Base-by-base conservation (phyloP, 371 early-diverging fungal species). In the Circinella umbellata region DNA sequence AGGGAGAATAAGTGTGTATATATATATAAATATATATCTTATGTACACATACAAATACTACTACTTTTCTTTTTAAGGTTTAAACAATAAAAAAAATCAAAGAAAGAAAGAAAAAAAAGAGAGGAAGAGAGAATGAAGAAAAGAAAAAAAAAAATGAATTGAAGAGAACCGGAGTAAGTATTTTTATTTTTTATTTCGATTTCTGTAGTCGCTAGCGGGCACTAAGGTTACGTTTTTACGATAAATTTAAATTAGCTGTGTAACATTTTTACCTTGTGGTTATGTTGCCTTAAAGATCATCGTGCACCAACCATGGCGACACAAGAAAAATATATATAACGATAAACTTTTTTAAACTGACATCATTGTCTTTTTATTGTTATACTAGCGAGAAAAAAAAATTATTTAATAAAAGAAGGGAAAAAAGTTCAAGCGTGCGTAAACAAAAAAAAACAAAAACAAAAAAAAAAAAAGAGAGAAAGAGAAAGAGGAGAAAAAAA, bases 81-180 rank as follows among this genome's bases (percentile, higher is more conserved):
- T 34, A 27, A 5, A 27, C 15, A 57, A 34, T 5, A 57, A 57
- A 27, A 4, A 34, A 27, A 57, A 34, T n/a, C n/a, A 27, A 27
- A 27, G 27, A 27, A 27, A 27, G 27, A 27, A 27, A 27, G 2
- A 27, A 27, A 27, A 27, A 27, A 27, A 27, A 27, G 27, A 27
- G 27, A 27, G 27, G 27, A 27, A 27, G 27, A 27, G 27, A 27
- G 27, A 27, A 27, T 27, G 27, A 27, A 27, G 27, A 34, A 57
- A 18, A 57, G 38, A 64, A 17, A 11, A 35, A 49, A 64, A 64
- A 20, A 49, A 51, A n/a, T 18, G 34, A 51, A 53, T n/a, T 51
- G 38, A 64, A 64, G 48, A 53, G 27, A 51, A 64, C 64, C 64
- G 64, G 64, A 64, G 64, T 64, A n/a, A 17, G 48, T 8, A n/a